These are phyloP conservation scores for Avena eriantha DNA, from an alignment of 176 grass and related monocot genomes.

Conservation along the genomic window DNA sequence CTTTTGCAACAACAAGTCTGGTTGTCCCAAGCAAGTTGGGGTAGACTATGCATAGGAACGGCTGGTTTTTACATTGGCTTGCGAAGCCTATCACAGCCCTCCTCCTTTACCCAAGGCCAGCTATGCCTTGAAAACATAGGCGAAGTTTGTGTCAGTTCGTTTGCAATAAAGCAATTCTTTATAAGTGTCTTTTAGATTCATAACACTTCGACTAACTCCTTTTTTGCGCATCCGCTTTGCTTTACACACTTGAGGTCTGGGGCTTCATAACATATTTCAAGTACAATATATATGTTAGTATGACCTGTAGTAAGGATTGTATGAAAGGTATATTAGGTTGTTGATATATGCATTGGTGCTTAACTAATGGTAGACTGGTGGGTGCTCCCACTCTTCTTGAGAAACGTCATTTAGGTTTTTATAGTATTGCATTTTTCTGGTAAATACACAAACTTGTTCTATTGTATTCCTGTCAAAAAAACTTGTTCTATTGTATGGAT, in stretches of 20 bases:
- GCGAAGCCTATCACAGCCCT: neutral
- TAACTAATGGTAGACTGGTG: conserved; percentile 17
- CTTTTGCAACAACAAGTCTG: neutral
- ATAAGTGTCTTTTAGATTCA: neutral
- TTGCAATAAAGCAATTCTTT: no score
- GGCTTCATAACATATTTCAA: conserved; percentile 9
- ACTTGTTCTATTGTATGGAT: neutral
- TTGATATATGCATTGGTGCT: neutral
- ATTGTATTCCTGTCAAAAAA: neutral
- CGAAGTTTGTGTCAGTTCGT: no score
- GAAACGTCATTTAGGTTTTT: neutral
- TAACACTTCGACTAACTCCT: neutral
- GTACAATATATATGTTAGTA: neutral
- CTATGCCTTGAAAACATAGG: neutral
- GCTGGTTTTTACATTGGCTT: neutral
- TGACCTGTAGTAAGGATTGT: conserved; percentile 1
- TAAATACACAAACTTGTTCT: neutral
- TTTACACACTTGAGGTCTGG: conserved; percentile 18
- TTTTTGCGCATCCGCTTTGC: neutral
- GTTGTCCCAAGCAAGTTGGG: neutral
- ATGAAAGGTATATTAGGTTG: conserved; percentile 6
- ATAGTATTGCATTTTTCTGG: neutral
- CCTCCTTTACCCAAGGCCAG: neutral
- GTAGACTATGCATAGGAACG: neutral
- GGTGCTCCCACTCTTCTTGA: neutral